Conservation (phyloP, 2,329 filamentous ascomycete species). For the Colletotrichum sp. region DNA sequence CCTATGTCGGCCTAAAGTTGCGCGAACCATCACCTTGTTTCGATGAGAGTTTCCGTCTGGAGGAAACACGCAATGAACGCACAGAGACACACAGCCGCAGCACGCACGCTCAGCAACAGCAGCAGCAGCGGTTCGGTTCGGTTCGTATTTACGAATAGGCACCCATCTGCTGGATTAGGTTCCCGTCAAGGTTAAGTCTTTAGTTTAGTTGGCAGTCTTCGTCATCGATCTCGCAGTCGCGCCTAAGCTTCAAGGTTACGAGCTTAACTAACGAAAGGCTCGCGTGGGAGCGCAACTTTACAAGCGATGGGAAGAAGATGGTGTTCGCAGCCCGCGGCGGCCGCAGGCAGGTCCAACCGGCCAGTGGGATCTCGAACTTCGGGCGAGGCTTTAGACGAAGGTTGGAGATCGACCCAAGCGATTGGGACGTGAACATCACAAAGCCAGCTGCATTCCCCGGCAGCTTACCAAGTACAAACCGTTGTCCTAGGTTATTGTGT, state of each 20-base stretch:
- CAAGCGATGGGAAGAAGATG: neutral
- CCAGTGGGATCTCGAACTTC: neutral
- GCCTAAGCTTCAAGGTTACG: neutral
- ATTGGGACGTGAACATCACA: neutral
- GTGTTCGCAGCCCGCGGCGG: neutral
- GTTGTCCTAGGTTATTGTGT: rapidly evolving
- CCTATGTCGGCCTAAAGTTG: neutral
- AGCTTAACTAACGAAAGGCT: neutral
- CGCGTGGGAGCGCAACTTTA: neutral
- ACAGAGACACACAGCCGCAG: neutral
- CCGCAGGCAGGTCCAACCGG: neutral
- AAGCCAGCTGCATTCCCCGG: rapidly evolving
- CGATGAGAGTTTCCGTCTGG: neutral
- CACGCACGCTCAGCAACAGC: neutral
- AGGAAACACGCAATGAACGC: neutral
- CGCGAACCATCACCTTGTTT: neutral
- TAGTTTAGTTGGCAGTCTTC: constrained; percentile 5
- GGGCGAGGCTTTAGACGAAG: neutral
- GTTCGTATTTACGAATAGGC: neutral
- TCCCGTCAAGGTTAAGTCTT: neutral
- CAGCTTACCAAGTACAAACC: neutral
- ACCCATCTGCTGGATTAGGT: neutral
- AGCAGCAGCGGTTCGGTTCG: neutral
- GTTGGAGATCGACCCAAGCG: neutral
- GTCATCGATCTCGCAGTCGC: neutral